Conservation (phyloP, 2,329 filamentous ascomycete species). For the Coniella vitis region DNA sequence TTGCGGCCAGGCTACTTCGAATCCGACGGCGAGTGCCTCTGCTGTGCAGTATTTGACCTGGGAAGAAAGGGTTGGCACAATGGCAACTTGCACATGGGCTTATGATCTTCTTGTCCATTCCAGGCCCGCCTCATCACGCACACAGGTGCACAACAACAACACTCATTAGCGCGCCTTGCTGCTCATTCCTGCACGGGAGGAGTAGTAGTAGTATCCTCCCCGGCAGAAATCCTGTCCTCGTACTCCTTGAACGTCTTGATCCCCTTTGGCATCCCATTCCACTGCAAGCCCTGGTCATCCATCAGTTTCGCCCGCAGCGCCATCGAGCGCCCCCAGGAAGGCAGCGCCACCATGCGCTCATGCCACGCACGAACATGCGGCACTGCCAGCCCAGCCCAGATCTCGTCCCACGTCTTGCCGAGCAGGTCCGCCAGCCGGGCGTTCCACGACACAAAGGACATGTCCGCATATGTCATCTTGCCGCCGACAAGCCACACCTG, state of each 20-base stretch:
- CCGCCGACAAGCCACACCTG: constrained; percentile 9
- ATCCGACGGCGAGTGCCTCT: too few species aligned
- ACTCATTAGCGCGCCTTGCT: too few species aligned
- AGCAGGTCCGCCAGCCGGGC: constrained; percentile 7
- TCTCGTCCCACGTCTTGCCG: constrained; percentile 1
- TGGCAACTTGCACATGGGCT: too few species aligned
- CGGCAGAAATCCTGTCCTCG: constrained; percentile 20
- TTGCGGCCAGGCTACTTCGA: too few species aligned
- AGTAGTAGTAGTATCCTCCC: background rate
- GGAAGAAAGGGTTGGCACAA: too few species aligned
- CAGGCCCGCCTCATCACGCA: too few species aligned
- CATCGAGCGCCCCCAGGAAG: constrained; percentile 28
- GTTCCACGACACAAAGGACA: constrained; percentile 10
- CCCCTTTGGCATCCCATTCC: constrained; percentile 7
- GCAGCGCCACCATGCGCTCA: constrained; percentile 26
- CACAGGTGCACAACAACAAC: too few species aligned
- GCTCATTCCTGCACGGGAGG: too few species aligned
- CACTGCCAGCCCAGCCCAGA: constrained; percentile 19
- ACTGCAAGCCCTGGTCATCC: constrained; percentile 17
- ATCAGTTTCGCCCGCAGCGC: constrained; percentile 18
- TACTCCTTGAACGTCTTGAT: constrained; percentile 3
- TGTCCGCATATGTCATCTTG: constrained; percentile 6
- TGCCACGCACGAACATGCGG: constrained; percentile 28
- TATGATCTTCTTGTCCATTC: too few species aligned
- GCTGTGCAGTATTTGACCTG: too few species aligned